A percentile compares a stretch with the other conserved stretches of the same genome.
Conservation (phyloP, 345 rosid species). For the Viola odorata region DNA sequence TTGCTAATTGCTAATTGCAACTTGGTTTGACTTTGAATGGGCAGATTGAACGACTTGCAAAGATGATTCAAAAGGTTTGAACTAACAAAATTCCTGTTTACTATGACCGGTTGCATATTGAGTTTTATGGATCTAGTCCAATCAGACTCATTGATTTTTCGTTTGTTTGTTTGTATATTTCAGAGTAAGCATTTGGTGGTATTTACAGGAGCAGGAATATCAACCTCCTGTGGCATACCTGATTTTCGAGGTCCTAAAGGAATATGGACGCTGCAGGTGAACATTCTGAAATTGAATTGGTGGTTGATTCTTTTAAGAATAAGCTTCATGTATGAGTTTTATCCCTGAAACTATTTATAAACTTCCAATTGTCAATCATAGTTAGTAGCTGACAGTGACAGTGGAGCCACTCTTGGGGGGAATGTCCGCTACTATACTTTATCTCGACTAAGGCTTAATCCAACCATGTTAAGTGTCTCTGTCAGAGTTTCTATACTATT, state of each 20-base stretch:
- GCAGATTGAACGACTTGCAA: slow-evolving; percentile 26
- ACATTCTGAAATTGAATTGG: neutral
- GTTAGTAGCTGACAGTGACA: too few species aligned
- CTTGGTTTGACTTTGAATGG: slow-evolving; percentile 14
- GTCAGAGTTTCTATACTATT: neutral
- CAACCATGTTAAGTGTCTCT: neutral
- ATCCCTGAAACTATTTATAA: neutral
- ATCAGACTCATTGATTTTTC: neutral
- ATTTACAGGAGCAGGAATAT: slow-evolving; percentile 97
- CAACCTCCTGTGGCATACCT: slow-evolving; percentile 97
- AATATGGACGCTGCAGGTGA: slow-evolving; percentile 96
- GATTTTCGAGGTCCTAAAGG: slow-evolving; percentile 98
- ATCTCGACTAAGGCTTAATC: neutral
- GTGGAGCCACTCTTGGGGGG: neutral
- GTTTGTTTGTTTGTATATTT: slow-evolving; percentile 28
- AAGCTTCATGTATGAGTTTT: neutral
- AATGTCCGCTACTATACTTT: neutral
- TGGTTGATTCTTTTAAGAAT: neutral
- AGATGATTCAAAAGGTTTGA: slow-evolving; percentile 31
- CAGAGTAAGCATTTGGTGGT: slow-evolving; percentile 99
- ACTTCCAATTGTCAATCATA: neutral
- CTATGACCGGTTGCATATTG: neutral
- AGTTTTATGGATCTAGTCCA: neutral
- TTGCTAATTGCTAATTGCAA: slow-evolving; percentile 1
- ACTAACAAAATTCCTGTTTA: neutral